Evolutionary conservation across 371 early-diverging fungal species (phyloP).

Genomic region (Mortierella sp.): DNA sequence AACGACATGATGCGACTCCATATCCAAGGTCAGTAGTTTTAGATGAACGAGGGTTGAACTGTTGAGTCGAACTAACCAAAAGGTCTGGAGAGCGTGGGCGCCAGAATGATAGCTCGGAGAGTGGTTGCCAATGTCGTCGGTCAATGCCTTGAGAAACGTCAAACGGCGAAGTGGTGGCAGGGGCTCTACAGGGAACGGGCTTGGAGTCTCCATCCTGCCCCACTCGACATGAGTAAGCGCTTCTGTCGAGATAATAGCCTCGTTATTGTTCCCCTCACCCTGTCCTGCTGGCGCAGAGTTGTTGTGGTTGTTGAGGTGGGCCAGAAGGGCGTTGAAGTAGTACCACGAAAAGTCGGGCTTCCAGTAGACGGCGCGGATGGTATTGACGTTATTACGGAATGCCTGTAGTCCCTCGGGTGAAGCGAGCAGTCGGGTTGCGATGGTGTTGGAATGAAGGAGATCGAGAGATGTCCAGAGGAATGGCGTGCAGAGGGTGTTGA

Average conservation of each 20-base stretch:
- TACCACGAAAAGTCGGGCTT: background rate
- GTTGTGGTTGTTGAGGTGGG: background rate
- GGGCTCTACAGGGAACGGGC: background rate
- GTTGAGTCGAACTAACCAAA: constrained; percentile 1
- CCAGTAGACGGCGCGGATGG: background rate
- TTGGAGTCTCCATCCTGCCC: background rate
- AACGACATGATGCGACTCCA: background rate
- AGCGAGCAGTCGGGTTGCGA: background rate
- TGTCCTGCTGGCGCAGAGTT: background rate
- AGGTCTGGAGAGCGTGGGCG: background rate
- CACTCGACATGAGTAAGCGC: background rate
- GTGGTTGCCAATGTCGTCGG: background rate
- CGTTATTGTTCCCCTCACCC: background rate
- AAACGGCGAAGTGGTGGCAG: background rate
- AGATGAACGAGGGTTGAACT: constrained; percentile 6
- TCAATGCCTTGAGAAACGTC: background rate
- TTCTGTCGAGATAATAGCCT: background rate
- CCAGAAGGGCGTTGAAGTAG: background rate
- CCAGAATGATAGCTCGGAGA: background rate
- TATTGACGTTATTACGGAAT: background rate
- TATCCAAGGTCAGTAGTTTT: background rate
- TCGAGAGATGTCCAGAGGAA: background rate
- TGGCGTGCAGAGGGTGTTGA: background rate
- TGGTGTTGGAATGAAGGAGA: background rate
- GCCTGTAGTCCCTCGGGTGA: background rate